These are phyloP conservation scores for Cyphellophora europaea DNA, from an alignment of 2,329 filamentous ascomycete genomes.

Conservation along the genomic window DNA sequence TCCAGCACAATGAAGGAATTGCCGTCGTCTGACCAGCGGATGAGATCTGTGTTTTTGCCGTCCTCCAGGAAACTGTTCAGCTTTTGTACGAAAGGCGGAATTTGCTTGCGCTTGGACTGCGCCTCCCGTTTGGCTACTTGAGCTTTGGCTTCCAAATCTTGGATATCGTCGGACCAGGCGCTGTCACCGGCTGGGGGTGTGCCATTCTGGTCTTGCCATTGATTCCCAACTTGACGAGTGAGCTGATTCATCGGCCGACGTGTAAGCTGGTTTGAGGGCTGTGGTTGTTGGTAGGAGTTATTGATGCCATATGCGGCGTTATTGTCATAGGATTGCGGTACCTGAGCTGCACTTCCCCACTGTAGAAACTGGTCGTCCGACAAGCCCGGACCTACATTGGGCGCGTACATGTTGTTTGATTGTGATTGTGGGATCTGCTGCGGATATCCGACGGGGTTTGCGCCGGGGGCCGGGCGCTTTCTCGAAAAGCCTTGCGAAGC, in stretches of 20 bases:
- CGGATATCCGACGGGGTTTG: constrained; percentile 53
- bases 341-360: constrained; percentile 32
- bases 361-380: constrained; percentile 45
- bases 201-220: constrained; percentile 24
- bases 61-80: constrained; percentile 94
- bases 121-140: constrained; percentile 77
- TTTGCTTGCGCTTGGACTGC: constrained; percentile 84
- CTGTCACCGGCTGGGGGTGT: no score
- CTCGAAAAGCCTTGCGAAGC: constrained; percentile 38
- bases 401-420: constrained; percentile 27
- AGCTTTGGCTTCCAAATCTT: constrained; percentile 70
- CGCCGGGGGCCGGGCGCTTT: constrained; percentile 67
- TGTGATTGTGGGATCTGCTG: constrained; percentile 40
- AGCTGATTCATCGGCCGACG: constrained; percentile 29
- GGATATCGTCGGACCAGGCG: constrained; percentile 53
- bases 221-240: constrained; percentile 11
- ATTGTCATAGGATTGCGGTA: constrained; percentile 41
- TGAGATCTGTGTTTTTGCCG: constrained; percentile 84
- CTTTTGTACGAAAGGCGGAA: constrained; percentile 96
- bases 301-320: constrained; percentile 44
- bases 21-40: constrained; percentile 93
- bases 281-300: constrained; percentile 26
- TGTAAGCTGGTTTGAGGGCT: constrained; percentile 32
- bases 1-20: constrained; percentile 95
- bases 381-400: constrained; percentile 32